A percentile compares a stretch with the other conserved stretches of the same genome.
These are phyloP conservation scores for Pterulicium gracile DNA, from an alignment of 1,284 basidiomycete species.

Conservation along the genomic window DNA sequence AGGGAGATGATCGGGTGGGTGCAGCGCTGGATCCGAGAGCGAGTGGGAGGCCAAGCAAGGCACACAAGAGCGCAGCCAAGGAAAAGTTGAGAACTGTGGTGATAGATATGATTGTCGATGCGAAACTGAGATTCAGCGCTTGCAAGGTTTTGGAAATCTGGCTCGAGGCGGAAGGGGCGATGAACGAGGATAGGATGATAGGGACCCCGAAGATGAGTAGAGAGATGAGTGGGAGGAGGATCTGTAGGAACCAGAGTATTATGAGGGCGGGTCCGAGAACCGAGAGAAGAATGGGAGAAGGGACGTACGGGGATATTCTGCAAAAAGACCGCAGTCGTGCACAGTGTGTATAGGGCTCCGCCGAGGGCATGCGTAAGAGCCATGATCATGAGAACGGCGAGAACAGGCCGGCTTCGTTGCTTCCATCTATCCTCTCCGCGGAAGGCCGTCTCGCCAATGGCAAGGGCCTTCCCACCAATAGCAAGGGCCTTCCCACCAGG, in stretches of 20 bases:
- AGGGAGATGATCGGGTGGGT: slow-evolving; percentile 10
- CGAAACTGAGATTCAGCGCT: slow-evolving; percentile 62
- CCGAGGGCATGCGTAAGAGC: slow-evolving; percentile 43
- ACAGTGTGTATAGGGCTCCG: slow-evolving; percentile 30
- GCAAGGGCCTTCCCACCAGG: slow-evolving; percentile 7
- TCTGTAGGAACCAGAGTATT: neutral
- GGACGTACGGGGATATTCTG: slow-evolving; percentile 27
- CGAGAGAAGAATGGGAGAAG: slow-evolving; percentile 9
- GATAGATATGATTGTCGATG: slow-evolving; percentile 76
- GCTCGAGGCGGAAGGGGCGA: slow-evolving; percentile 12
- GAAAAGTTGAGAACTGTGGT: slow-evolving; percentile 86
- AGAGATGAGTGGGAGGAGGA: slow-evolving; percentile 11
- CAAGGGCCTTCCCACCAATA: slow-evolving; percentile 14
- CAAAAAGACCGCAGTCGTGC: slow-evolving; percentile 33
- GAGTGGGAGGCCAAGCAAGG: slow-evolving; percentile 51
- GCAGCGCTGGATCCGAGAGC: slow-evolving; percentile 30
- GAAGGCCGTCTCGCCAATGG: slow-evolving; percentile 12
- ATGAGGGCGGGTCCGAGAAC: slow-evolving; percentile 13
- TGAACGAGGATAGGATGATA: neutral
- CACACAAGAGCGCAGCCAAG: slow-evolving; percentile 60
- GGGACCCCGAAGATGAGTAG: slow-evolving; percentile 12
- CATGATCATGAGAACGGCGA: slow-evolving; percentile 43
- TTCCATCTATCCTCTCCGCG: slow-evolving; percentile 25
- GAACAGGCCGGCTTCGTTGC: slow-evolving; percentile 32
- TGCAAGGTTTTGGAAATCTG: slow-evolving; percentile 48